These are phyloP conservation scores for Eimeria zaria DNA, from an alignment of 169 alveolate genomes.

Conservation along the genomic window DNA sequence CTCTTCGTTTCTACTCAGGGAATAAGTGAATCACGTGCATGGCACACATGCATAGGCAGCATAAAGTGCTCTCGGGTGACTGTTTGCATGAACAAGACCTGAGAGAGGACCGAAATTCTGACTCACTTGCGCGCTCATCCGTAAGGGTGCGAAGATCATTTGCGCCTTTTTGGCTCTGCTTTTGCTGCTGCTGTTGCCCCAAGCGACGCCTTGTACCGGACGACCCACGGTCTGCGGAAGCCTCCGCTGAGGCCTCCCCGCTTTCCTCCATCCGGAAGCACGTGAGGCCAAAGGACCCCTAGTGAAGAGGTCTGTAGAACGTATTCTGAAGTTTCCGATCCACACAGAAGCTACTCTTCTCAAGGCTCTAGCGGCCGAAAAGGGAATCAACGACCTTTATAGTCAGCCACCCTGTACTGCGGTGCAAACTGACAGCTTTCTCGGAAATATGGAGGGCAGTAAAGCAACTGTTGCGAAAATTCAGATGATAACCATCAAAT, in stretches of 20 bases:
- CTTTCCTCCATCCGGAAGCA: slow-evolving; percentile 79
- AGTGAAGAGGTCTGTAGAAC: not conserved
- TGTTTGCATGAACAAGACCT: not conserved
- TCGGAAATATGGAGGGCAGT: not conserved
- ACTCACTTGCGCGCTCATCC: slow-evolving; percentile 64
- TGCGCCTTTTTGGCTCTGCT: not conserved
- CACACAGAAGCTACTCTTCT: not conserved
- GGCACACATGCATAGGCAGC: not conserved
- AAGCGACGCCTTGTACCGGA: slow-evolving; percentile 26
- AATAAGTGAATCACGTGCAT: too few relatives aligned
- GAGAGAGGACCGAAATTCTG: not conserved
- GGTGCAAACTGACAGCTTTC: not conserved
- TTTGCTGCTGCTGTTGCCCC: slow-evolving; percentile 58
- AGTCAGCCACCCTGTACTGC: not conserved
- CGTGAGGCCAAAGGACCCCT: not conserved
- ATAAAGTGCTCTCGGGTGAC: not conserved
- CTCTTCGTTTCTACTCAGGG: not conserved
- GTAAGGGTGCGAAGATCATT: slow-evolving; percentile 32
- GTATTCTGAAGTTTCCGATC: not conserved
- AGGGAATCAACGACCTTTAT: not conserved
- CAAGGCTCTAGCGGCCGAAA: not conserved
- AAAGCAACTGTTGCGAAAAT: not conserved
- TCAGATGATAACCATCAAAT: not conserved
- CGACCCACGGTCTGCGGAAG: slow-evolving; percentile 68
- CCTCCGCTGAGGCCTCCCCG: slow-evolving; percentile 79